Evolutionary conservation across 1,284 basidiomycete genomes (phyloP).

Genomic region (Flammula alnicola): DNA sequence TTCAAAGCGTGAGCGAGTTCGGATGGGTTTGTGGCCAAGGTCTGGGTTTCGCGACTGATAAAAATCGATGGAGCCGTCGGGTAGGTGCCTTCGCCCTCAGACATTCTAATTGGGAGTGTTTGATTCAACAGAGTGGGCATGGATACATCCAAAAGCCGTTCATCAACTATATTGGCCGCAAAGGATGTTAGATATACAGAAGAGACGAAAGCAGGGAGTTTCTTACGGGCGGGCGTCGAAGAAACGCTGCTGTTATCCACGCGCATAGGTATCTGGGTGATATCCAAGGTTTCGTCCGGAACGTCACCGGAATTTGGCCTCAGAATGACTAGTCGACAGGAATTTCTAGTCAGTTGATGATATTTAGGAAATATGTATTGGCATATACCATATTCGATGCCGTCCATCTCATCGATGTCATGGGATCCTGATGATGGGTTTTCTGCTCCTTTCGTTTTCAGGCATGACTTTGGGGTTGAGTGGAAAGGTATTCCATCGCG

Average conservation of each 20-base stretch:
- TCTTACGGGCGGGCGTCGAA: not conserved
- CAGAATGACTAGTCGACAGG: not conserved
- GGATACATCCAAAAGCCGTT: constrained; percentile 18
- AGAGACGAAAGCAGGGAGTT: too few species aligned
- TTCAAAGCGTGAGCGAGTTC: constrained; percentile 6
- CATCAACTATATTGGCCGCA: constrained; percentile 5
- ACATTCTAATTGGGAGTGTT: not conserved
- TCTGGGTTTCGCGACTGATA: not conserved
- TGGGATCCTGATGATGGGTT: not conserved
- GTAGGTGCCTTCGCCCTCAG: not conserved
- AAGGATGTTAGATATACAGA: not conserved
- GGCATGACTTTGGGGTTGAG: not conserved
- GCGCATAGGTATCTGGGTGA: not conserved
- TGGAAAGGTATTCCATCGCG: not conserved
- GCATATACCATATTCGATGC: not conserved
- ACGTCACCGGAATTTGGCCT: not conserved
- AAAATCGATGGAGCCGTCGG: too few species aligned
- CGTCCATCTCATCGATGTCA: not conserved
- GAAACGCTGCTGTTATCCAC: not conserved
- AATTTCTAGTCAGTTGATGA: constrained; percentile 2
- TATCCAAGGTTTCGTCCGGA: constrained; percentile 14
- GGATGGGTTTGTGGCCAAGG: not conserved
- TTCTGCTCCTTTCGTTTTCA: not conserved
- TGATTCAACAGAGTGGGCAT: constrained; percentile 14
- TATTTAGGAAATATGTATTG: not conserved